A percentile compares a stretch with the other conserved stretches of the same genome.
Conservation (phyloP, 2,329 filamentous ascomycete species). For the Knoxdaviesia proteae region DNA sequence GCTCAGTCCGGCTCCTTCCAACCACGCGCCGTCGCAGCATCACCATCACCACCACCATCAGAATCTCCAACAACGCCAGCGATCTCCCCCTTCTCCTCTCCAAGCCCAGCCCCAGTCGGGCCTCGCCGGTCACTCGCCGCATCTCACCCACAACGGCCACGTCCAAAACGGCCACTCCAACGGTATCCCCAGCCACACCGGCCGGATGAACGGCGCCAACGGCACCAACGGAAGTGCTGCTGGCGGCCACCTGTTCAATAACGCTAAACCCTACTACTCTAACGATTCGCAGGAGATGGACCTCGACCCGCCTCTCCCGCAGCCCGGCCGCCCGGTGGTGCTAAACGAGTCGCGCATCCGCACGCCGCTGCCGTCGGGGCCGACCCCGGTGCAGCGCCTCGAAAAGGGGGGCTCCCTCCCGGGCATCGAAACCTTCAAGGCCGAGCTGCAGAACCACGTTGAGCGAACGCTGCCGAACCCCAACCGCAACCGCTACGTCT, state of each 20-base stretch:
- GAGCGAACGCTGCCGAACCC: constrained; percentile 27
- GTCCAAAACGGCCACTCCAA: no score
- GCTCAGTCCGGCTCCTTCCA: constrained; percentile 22
- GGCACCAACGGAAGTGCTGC: no score
- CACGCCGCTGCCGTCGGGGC: constrained; percentile 34
- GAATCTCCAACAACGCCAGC: no score
- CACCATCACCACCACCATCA: no score
- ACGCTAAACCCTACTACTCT: no score
- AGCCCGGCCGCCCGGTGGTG: constrained; percentile 16
- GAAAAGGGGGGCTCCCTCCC: constrained; percentile 28
- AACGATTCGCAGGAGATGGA: constrained; percentile 30
- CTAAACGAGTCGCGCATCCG: constrained; percentile 28
- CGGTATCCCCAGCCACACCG: no score
- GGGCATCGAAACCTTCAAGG: constrained; percentile 27
- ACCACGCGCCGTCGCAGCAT: constrained; percentile 5
- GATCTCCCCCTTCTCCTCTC: no score
- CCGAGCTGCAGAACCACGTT: constrained; percentile 29
- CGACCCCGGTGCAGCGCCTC: constrained; percentile 14
- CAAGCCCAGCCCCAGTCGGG: no score
- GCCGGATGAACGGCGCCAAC: no score
- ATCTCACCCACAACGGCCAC: no score
- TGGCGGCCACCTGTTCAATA: no score
- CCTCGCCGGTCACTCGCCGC: no score
- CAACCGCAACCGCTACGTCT: constrained; percentile 29
- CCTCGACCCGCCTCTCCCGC: constrained; percentile 21